Base-by-base conservation (phyloP, 2,329 filamentous ascomycete genomes). In the Elsinoe ampelina region DNA sequence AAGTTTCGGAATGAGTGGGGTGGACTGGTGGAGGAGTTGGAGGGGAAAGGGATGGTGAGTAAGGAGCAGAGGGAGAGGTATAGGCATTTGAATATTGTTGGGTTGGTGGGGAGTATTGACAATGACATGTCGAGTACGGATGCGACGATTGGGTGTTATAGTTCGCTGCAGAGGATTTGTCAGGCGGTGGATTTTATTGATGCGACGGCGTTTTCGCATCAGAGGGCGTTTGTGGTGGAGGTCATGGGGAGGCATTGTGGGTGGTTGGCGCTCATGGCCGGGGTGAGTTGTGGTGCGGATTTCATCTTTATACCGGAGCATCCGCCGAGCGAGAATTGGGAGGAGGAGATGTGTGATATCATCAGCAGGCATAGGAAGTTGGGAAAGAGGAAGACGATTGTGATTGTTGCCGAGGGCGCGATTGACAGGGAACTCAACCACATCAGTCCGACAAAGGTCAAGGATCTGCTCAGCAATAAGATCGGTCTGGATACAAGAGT, bases 241-340 rank as follows among this genome's bases (percentile, higher is more conserved):
- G 93, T 98, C 66, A 98, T 98, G 93, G 93, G 93, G 51, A 82
- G 93, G 59, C 92, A 98, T 73, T 98, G 93, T 70, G 93, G 93
- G 61, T 98, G 93, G 93, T 78, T 98, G 60, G 93, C 93, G 39
- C 80, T 98, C 60, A 96, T 97, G 86, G 87, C 92, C 12, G 92
- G 91, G 66, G 91, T 98, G 59, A 91, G 89, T 58, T 95, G 89
- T 0, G 93, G 92, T 51, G 91, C 93, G 13, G 93, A 98, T 72
- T 98, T 95, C 73, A 82, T 97, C 65, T 97, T 98, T 72, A 92
- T 96, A 62, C 93, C 93, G 0, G 93, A 98, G 73, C 90, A 91
- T 69, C 93, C 93, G 58, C 88, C 89, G 45, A 80, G 83, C 59
- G 83, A 88, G 61, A 86, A 92, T 66, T 98, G 93, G 93, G 83